Evolutionary conservation across 1,284 basidiomycete genomes (phyloP), one percentile per base, ranked within the genome.

Genomic region (Sparassis latifolia): DNA sequence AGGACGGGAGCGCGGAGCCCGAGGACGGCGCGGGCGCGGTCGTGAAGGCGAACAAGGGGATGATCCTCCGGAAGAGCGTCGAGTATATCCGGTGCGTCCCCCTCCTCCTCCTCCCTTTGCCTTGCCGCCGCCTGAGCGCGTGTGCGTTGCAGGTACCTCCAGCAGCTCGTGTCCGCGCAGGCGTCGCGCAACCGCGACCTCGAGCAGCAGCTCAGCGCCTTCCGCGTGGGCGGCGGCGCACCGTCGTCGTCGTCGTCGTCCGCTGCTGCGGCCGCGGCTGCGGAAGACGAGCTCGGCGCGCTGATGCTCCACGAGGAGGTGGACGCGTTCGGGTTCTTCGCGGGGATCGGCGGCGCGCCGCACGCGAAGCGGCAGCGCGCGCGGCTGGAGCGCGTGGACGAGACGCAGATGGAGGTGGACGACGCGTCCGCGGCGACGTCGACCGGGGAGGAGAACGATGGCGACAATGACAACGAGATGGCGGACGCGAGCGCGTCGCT

Each of bases 21-120:
- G 61, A 62, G 45, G 58, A 58, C 33, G 62, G 56, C 35, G 56
- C 49, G 29, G 56, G 49, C 28, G 62, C 58, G n/a, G 69, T 64
- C 4, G 73, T 88, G 45, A 92, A 92, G 64, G 90, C 90, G 42
- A 93, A 93, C 70, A 93, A 93, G 74, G 90, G 90, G 39, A 89
- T 92, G 80, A 92, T 93, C 48, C 68, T 93, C 39, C 69, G 86
- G 58, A 92, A 92, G 79, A 88, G 84, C 52, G 91, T 93, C 33
- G 90, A 92, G 61, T 93, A 93, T 62, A 93, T 93, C 51, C 72
- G 86, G 72, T 83, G 54, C 37, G 75, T 67, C 9, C 35, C n/a
- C 28, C 32, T 20, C 20, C 20, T 20, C 20, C 20, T 20, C 20
- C 20, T 20, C 20, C 20, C 20, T 20, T 20, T 20, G 20, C 20